Evolutionary conservation across 1,139 yeast species (phyloP).

Genomic region (Wickerhamomyces sp.): DNA sequence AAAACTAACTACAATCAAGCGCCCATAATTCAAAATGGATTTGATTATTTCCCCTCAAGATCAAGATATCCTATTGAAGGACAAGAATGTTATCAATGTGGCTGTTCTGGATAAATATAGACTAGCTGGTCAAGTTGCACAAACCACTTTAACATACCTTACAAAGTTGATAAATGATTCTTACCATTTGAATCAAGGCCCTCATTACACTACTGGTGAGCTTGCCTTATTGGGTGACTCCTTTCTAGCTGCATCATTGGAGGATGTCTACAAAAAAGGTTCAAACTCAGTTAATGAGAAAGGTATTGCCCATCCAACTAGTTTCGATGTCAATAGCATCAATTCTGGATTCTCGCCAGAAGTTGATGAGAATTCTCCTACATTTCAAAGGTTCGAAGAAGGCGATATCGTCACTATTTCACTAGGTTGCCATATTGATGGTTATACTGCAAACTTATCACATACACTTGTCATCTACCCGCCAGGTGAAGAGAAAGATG

Average conservation of each 20-base stretch:
- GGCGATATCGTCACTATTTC: constrained; percentile 86
- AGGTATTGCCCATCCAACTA: constrained; percentile 90
- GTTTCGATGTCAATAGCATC: constrained; percentile 78
- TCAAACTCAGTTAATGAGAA: constrained; percentile 57
- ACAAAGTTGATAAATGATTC: constrained; percentile 63
- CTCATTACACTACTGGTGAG: constrained; percentile 52
- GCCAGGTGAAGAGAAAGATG: constrained; percentile 36
- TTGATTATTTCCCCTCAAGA: constrained; percentile 66
- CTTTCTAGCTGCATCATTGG: constrained; percentile 52
- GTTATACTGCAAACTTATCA: constrained; percentile 81
- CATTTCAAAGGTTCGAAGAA: constrained; percentile 41
- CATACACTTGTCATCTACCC: constrained; percentile 87
- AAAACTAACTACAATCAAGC: neutral
- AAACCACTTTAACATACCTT: constrained; percentile 70
- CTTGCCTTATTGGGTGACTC: constrained; percentile 80
- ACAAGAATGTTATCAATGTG: constrained; percentile 63
- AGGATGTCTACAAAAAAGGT: constrained; percentile 43
- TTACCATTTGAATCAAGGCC: constrained; percentile 48
- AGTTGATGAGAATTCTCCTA: constrained; percentile 47
- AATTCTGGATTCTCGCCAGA: constrained; percentile 84
- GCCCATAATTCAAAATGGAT: constrained; percentile 36
- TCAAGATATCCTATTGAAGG: constrained; percentile 66
- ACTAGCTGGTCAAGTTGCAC: constrained; percentile 88
- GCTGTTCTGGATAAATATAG: constrained; percentile 74
- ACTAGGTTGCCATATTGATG: constrained; percentile 90